Evolutionary conservation across 2,329 filamentous ascomycete genomes (phyloP), one percentile per base, ranked within the genome.

Genomic region (Apiospora arundinis): DNA sequence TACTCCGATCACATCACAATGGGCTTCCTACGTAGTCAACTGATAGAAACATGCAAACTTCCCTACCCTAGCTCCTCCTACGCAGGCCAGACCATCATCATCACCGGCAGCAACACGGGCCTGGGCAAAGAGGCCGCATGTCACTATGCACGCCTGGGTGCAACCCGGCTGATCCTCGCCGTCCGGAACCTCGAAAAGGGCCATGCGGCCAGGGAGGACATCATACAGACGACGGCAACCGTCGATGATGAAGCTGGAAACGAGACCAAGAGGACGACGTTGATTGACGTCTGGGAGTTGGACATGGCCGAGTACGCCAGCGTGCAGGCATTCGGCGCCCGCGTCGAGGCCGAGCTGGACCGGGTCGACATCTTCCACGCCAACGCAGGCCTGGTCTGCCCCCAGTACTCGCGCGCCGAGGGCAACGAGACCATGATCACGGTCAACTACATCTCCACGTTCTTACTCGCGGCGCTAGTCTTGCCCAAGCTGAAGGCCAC

Each of bases 381-480:
- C 68, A 88, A 83, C 60, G 81, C 81, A 1, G 80, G 85, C 1
- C 74, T 89, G 5, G 80, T 79, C 0, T 82, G 80, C 0, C 16
- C 8, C 2, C 70, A 77, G 0, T 86, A 80, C 70, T 65, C 74
- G 1, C 40, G 77, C 0, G 79, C 78, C 5, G 86, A 88, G 70
- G 84, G 80, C 0, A 80, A 86, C 52, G 88, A 91, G 78, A 76
- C 74, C 16, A 84, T 78, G 0, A 78, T 90, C 46, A 86, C 85
- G 0, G 83, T 87, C 69, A 91, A 91, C 70, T 85, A 88, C 14
- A 80, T 90, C 70, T 83, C 81, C 18, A 88, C 86, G 0, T 83
- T 89, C 56, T 76, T 90, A 1, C 80, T 91, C 0, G 85, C 82
- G 0, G 74, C 86, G 0, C 78, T 88, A 0, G 63, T 90, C 3